phyloP scores from a whole-genome alignment of 2,329 filamentous ascomycete genomes.

The Epichloe sp. region DNA sequence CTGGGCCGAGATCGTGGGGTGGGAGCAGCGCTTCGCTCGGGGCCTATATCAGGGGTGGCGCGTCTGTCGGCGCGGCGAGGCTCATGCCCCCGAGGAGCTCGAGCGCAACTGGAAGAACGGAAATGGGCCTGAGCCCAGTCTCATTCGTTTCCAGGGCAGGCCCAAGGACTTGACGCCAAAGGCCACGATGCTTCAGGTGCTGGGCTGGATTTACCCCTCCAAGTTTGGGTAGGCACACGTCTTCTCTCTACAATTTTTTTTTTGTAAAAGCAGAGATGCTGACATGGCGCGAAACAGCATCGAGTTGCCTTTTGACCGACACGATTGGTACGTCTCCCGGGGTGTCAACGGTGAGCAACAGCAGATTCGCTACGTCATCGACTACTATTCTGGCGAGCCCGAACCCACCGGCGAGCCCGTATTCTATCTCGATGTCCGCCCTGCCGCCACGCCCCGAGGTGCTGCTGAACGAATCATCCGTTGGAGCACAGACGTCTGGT shows the following conservation, averaged over 20 bases:
- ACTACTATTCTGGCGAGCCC: constrained; percentile 80
- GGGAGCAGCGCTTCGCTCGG: constrained; percentile 74
- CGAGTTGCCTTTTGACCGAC: constrained; percentile 84
- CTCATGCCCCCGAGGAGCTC: constrained; percentile 34
- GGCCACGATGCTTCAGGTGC: constrained; percentile 66
- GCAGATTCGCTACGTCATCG: constrained; percentile 88
- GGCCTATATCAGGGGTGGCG: constrained; percentile 63
- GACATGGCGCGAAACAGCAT: constrained; percentile 34
- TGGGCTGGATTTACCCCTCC: constrained; percentile 67
- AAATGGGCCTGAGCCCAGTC: constrained; percentile 48
- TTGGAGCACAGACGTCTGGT: constrained; percentile 93
- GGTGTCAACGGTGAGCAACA: constrained; percentile 52
- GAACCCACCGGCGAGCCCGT: constrained; percentile 82
- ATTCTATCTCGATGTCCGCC: constrained; percentile 89
- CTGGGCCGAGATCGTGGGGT: constrained; percentile 87
- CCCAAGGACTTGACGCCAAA: constrained; percentile 87
- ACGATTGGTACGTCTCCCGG: constrained; percentile 90
- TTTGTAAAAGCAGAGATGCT: not conserved
- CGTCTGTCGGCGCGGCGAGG: constrained; percentile 61
- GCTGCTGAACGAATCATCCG: constrained; percentile 72
- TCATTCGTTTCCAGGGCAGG: constrained; percentile 79
- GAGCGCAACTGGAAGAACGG: constrained; percentile 41
- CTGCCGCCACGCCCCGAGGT: constrained; percentile 68
- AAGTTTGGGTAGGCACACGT: constrained; percentile 55
- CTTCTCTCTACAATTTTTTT: too few species aligned